Evolutionary conservation across 805 yeast species (phyloP).

Genomic region (Wickerhamomyces chambardii): DNA sequence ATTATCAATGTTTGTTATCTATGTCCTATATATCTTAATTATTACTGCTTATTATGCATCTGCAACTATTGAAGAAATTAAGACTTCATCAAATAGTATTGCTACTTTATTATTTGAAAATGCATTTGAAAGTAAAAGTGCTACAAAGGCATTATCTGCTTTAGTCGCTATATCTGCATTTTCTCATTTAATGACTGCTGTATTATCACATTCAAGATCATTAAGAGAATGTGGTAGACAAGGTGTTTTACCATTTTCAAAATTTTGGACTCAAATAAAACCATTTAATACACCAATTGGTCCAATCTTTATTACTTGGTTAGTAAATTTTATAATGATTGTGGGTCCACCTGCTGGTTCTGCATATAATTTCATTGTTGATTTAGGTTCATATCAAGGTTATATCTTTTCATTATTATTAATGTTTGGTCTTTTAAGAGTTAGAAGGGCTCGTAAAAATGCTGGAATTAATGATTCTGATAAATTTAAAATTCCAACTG

Average conservation of each 20-base stretch:
- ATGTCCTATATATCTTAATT: slow-evolving; percentile 22
- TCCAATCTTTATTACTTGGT: slow-evolving; percentile 65
- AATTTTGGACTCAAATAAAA: slow-evolving; percentile 32
- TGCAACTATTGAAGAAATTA: slow-evolving; percentile 17
- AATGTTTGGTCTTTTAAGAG: slow-evolving; percentile 47
- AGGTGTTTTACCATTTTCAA: slow-evolving; percentile 37
- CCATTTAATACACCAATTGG: slow-evolving; percentile 41
- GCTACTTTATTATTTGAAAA: slow-evolving; percentile 22
- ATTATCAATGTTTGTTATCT: slow-evolving; percentile 21
- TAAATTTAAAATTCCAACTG: slow-evolving; percentile 51
- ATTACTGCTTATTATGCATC: slow-evolving; percentile 28
- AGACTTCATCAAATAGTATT: slow-evolving; percentile 21
- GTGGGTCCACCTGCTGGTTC: slow-evolving; percentile 39
- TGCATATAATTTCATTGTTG: slow-evolving; percentile 36
- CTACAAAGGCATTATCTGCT: slow-evolving; percentile 36
- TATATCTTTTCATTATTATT: slow-evolving; percentile 59
- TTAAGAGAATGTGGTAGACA: slow-evolving; percentile 42
- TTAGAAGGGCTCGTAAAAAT: slow-evolving; percentile 39
- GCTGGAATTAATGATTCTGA: slow-evolving; percentile 52
- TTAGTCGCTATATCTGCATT: slow-evolving; percentile 40
- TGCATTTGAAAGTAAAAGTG: slow-evolving; percentile 24
- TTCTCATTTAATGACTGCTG: slow-evolving; percentile 39
- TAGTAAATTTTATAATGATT: slow-evolving; percentile 55
- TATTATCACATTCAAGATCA: slow-evolving; percentile 40
- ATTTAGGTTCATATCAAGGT: slow-evolving; percentile 69